Evolutionary conservation across 2,329 filamentous ascomycete species (phyloP).

Genomic region (Fusarium abutilonis): DNA sequence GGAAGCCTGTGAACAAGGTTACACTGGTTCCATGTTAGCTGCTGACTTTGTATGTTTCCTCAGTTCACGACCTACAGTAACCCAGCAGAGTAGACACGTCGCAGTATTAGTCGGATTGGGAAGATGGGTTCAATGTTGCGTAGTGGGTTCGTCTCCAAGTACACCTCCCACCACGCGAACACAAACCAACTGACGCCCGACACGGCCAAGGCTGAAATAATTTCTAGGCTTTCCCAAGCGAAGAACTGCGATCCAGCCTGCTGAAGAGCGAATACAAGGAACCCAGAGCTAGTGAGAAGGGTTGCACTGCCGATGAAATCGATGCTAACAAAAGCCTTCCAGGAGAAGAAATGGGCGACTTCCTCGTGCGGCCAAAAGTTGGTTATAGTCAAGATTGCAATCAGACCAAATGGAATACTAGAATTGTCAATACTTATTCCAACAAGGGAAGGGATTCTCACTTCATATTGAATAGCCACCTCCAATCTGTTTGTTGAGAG

Average conservation of each 20-base stretch:
- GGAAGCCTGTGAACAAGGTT: conserved; percentile 66
- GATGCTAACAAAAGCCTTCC: conserved; percentile 57
- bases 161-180: conserved; percentile 63
- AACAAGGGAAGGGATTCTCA: conserved; percentile 45
- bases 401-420: conserved; percentile 61
- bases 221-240: conserved; percentile 62
- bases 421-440: conserved; percentile 15
- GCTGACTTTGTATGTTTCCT: not conserved
- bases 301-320: conserved; percentile 63
- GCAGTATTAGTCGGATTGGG: conserved; percentile 58
- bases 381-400: conserved; percentile 59
- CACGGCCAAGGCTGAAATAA: conserved; percentile 60
- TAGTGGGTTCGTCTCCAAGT: conserved; percentile 52
- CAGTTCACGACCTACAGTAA: conserved; percentile 55
- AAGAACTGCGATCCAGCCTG: conserved; percentile 64
- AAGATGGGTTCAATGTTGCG: conserved; percentile 64
- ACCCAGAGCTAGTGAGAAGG: conserved; percentile 61
- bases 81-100: conserved; percentile 62
- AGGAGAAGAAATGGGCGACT: conserved; percentile 51
- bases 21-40: conserved; percentile 53
- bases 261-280: conserved; percentile 66
- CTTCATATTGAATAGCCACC: conserved; percentile 72
- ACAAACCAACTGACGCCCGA: conserved; percentile 59
- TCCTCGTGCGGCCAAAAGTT: conserved; percentile 57
- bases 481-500: conserved; percentile 63